Base-by-base conservation (phyloP, 2,329 filamentous ascomycete genomes). In the Nemania sp. region DNA sequence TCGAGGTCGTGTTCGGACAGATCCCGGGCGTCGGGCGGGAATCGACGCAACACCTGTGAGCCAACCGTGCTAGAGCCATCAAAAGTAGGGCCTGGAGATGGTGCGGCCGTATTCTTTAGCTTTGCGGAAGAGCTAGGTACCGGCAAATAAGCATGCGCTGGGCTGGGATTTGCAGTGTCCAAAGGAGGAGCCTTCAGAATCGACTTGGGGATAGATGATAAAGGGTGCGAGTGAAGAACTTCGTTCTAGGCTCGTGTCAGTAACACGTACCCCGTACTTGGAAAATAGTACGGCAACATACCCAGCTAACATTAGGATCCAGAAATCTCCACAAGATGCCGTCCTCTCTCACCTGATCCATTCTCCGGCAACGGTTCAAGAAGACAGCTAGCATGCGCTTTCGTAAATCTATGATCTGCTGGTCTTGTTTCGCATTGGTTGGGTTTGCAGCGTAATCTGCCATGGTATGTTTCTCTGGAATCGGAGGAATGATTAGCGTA, bases 391-490 rank as follows among this genome's bases (percentile, higher is more conserved):
- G 73, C 94, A 99, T 99, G 65, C 94, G 89, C 77, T 97, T 97
- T 55, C 94, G 84, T 61, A 97, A 77, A 68, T 99, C 94, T 60
- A 99, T 99, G 40, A 97, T 99, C 56, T 93, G 90, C 53, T 91
- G 88, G 70, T 99, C 95, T 72, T 99, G 93, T 72, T 97, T 99
- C 15, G 95, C 95, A 66, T 93, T 97, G 31, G 94, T 99, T 1
- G 95, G 94, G 66, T 96, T 97, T 23, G 95, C 92, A 14, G 94
- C 94, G 69, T 99, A 99, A 72, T 99, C 94, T 57, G 93, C 93
- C 88, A 99, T 96, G 40, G 91, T 94, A 72, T 99, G 94, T 73
- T 99, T 99, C 75, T 99, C 95, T 19, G 94, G 94, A 66, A 99
- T 99, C 3, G 94, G 94, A 6, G 94, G 95, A 47, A 99, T 89